These are phyloP conservation scores for Collariella sp. DNA, from an alignment of 495 filamentous ascomycete species.

Conservation along the genomic window DNA sequence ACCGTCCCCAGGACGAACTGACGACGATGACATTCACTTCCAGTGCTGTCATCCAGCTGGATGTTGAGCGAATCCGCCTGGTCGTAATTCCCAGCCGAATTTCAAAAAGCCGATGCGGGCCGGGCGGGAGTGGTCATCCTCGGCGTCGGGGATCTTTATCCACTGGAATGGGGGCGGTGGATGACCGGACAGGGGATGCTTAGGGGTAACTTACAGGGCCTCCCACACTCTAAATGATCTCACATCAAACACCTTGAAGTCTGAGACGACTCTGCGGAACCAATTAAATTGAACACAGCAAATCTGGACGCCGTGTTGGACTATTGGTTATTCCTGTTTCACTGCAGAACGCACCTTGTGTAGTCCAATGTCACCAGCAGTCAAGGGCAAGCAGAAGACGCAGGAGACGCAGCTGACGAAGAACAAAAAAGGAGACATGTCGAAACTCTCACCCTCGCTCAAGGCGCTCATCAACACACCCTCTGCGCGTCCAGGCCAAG, in stretches of 20 bases:
- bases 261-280: not conserved
- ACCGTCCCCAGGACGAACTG: constrained; percentile 37
- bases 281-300: not conserved
- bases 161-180: not conserved
- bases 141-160: constrained; percentile 1
- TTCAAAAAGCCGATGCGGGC: not conserved
- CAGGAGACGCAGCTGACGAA: not conserved
- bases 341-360: too few species aligned
- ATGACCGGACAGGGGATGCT: not conserved
- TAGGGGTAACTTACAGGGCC: not conserved
- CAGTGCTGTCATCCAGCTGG: constrained; percentile 53
- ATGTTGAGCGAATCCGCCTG: constrained; percentile 54
- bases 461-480: constrained; percentile 65
- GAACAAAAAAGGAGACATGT: constrained; percentile 39
- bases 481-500: constrained; percentile 55
- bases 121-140: not conserved
- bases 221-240: not conserved
- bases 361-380: not conserved
- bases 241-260: not conserved
- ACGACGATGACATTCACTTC: constrained; percentile 46
- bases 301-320: not conserved
- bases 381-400: not conserved
- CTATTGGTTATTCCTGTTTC: not conserved
- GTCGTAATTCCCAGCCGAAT: constrained; percentile 33
- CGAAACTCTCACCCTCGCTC: constrained; percentile 56